A percentile compares a stretch with the other conserved stretches of the same genome.
phyloP scores from a whole-genome alignment of 2,329 filamentous ascomycete species.

The Fusarium caatingaense region DNA sequence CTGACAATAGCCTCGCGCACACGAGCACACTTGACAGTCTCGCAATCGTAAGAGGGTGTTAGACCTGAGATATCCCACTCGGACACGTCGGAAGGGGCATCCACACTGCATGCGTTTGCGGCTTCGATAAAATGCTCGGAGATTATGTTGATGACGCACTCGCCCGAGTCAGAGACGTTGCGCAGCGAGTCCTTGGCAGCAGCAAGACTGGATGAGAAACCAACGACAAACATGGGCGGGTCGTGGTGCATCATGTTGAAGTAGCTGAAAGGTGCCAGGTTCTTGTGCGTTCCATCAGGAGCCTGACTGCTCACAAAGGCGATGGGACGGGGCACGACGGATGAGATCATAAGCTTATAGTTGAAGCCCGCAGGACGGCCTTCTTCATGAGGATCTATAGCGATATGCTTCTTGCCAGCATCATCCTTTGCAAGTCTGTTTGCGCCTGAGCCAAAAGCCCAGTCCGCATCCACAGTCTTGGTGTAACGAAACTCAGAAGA shows the following conservation, averaged over 20 bases:
- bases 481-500: slow-evolving; percentile 64
- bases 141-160: slow-evolving; percentile 91
- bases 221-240: slow-evolving; percentile 81
- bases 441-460: slow-evolving; percentile 73
- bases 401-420: slow-evolving; percentile 67
- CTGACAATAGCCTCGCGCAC: slow-evolving; percentile 86
- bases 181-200: slow-evolving; percentile 81
- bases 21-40: slow-evolving; percentile 75
- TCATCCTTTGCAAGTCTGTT: slow-evolving; percentile 59
- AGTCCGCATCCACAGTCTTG: slow-evolving; percentile 72
- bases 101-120: slow-evolving; percentile 82
- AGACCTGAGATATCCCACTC: slow-evolving; percentile 86
- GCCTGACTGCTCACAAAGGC: slow-evolving; percentile 68
- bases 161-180: slow-evolving; percentile 76
- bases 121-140: slow-evolving; percentile 87
- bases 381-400: slow-evolving; percentile 83
- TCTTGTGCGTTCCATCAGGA: slow-evolving; percentile 70
- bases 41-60: slow-evolving; percentile 72
- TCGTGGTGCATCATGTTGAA: slow-evolving; percentile 87
- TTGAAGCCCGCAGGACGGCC: slow-evolving; percentile 77
- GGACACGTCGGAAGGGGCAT: slow-evolving; percentile 78
- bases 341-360: slow-evolving; percentile 92
- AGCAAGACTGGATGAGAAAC: slow-evolving; percentile 58
- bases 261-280: slow-evolving; percentile 90
- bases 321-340: slow-evolving; percentile 85